A percentile compares a stretch with the other conserved stretches of the same genome.
Evolutionary conservation across 441 rosid genomes (phyloP).

Genomic region (Populus hybrid): DNA sequence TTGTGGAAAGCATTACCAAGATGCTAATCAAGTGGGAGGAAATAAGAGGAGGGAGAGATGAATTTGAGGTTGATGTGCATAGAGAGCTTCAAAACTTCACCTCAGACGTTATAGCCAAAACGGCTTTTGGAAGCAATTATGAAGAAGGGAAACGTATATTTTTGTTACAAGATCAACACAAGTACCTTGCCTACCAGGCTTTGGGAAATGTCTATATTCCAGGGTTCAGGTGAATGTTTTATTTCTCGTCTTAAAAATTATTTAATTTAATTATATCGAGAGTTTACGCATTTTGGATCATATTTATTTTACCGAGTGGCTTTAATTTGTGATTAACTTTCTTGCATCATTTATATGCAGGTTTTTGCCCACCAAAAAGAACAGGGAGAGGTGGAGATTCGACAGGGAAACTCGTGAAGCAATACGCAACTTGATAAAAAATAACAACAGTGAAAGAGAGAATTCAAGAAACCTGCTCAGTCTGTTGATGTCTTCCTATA

Average conservation of each 20-base stretch:
- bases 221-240: constrained; percentile 58
- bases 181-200: constrained; percentile 51
- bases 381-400: constrained; percentile 58
- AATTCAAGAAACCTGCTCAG: constrained; percentile 48
- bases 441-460: constrained; percentile 27
- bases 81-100: constrained; percentile 57
- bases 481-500: constrained; percentile 47
- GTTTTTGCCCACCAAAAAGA: constrained; percentile 74
- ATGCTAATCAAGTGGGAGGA: constrained; percentile 72
- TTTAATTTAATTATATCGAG: not conserved
- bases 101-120: constrained; percentile 70
- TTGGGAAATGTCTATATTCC: constrained; percentile 64
- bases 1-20: constrained; percentile 39
- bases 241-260: not conserved
- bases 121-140: constrained; percentile 74
- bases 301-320: not conserved
- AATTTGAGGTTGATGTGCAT: constrained; percentile 62
- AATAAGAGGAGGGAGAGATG: constrained; percentile 46
- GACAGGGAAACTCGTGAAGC: constrained; percentile 64
- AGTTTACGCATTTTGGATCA: not conserved
- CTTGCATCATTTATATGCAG: constrained; percentile 24
- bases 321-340: not conserved
- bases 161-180: constrained; percentile 62
- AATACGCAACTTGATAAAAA: constrained; percentile 45
- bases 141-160: constrained; percentile 79